Evolutionary conservation across 352 stramenopile species (phyloP).

Genomic region (Pythium guiyangense): DNA sequence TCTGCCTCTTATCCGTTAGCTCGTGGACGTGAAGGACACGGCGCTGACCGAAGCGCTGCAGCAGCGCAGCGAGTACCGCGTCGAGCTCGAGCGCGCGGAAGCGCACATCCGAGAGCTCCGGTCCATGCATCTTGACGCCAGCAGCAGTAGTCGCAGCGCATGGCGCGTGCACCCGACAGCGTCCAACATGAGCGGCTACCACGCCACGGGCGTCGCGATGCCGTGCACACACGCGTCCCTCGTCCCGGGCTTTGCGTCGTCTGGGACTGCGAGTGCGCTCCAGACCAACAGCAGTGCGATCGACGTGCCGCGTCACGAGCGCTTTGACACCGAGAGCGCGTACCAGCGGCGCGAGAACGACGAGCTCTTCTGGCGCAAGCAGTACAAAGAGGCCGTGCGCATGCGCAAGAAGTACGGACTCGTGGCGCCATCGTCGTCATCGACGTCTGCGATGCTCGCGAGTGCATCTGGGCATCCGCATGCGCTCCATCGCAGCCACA

Average conservation of each 20-base stretch:
- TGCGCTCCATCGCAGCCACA: no score
- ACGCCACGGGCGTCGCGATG: constrained; percentile 8
- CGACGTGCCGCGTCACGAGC: constrained; percentile 32
- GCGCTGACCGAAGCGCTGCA: constrained; percentile 50
- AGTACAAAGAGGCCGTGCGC: constrained; percentile 50
- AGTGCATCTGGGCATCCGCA: no score
- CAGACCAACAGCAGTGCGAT: constrained; percentile 9
- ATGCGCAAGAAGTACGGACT: constrained; percentile 37
- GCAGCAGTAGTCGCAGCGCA: constrained; percentile 5
- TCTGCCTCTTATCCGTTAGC: constrained; percentile 6
- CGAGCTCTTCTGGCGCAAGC: constrained; percentile 41
- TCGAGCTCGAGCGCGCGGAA: constrained; percentile 42
- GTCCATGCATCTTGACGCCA: constrained; percentile 19
- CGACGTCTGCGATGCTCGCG: neutral
- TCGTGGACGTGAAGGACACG: constrained; percentile 48
- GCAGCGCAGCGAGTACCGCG: constrained; percentile 49
- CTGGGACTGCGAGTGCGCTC: neutral
- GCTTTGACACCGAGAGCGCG: constrained; percentile 42
- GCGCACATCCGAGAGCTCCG: constrained; percentile 33
- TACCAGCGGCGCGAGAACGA: constrained; percentile 43
- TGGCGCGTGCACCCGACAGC: constrained; percentile 10
- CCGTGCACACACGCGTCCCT: constrained; percentile 19
- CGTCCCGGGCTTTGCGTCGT: constrained; percentile 6
- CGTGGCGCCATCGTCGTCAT: constrained; percentile 6
- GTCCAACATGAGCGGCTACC: constrained; percentile 12